These are phyloP conservation scores for Podaxis carcinomalis DNA, from an alignment of 768 basidiomycete species.

Conservation along the genomic window DNA sequence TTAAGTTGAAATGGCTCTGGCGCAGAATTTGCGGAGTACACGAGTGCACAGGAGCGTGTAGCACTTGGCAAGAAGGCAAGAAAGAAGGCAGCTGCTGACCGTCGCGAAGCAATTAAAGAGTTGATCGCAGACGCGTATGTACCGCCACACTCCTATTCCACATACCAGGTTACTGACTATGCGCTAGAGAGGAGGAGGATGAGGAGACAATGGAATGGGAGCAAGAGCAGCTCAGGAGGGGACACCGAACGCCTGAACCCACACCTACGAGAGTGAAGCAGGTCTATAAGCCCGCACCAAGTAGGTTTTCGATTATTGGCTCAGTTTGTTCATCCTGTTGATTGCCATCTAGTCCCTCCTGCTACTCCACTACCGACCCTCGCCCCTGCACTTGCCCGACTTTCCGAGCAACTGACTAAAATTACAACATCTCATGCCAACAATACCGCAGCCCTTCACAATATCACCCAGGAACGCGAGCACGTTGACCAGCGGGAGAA, in stretches of 20 bases:
- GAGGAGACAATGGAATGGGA: constrained; percentile 88
- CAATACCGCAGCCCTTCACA: constrained; percentile 51
- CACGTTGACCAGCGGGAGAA: constrained; percentile 65
- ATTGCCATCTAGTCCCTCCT: constrained; percentile 53
- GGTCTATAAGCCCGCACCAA: constrained; percentile 67
- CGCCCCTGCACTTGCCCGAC: constrained; percentile 51
- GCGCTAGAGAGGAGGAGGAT: constrained; percentile 67
- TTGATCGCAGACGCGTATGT: constrained; percentile 80
- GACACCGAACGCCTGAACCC: constrained; percentile 40
- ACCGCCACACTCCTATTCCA: background rate
- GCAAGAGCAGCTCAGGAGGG: constrained; percentile 74
- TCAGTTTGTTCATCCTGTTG: constrained; percentile 9
- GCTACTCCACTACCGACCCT: constrained; percentile 61
- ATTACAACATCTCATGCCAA: constrained; percentile 66
- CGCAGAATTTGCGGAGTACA: constrained; percentile 81
- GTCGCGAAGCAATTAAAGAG: constrained; percentile 69
- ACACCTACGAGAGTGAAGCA: constrained; percentile 40
- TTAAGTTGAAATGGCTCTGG: background rate
- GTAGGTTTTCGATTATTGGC: constrained; percentile 34
- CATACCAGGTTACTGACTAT: background rate
- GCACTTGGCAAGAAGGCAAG: constrained; percentile 80
- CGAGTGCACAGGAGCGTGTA: constrained; percentile 82
- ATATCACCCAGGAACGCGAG: constrained; percentile 56
- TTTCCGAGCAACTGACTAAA: constrained; percentile 55
- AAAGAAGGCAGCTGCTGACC: constrained; percentile 64